These are phyloP conservation scores for Phoma sp. DNA, from an alignment of 2,329 filamentous ascomycete genomes.

Conservation along the genomic window DNA sequence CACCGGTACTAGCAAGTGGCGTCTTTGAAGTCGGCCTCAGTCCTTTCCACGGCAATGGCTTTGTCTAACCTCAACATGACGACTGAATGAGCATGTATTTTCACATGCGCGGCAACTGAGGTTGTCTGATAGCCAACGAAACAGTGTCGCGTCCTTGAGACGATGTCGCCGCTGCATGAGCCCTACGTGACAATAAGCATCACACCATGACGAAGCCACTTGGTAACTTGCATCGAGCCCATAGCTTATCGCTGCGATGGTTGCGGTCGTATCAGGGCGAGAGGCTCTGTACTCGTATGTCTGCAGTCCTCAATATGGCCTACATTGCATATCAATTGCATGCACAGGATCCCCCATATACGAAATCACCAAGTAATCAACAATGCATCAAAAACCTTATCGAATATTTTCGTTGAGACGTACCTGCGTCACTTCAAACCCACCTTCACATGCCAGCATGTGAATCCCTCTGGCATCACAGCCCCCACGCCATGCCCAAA, in stretches of 20 bases:
- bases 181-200: too few relatives aligned
- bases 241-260: too few relatives aligned
- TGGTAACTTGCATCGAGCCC: too few relatives aligned
- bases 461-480: constrained; percentile 1
- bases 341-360: background rate
- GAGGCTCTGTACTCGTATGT: too few relatives aligned
- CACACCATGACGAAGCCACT: too few relatives aligned
- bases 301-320: background rate
- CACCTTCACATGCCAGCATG: constrained; percentile 16
- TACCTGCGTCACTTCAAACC: constrained; percentile 14
- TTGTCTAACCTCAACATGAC: constrained; percentile 4
- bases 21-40: constrained; percentile 2
- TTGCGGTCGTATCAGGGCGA: too few relatives aligned
- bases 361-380: background rate
- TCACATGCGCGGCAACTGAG: constrained; percentile 6
- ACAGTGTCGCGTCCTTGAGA: background rate
- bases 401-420: constrained; percentile 8
- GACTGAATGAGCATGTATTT: constrained; percentile 9
- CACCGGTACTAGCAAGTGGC: constrained; percentile 7
- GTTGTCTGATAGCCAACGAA: background rate
- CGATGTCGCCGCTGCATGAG: background rate
- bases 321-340: background rate
- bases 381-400: background rate
- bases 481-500: constrained; percentile 11
- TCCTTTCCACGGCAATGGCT: constrained; percentile 1